Base-by-base conservation (phyloP, 2,329 filamentous ascomycete genomes). In the Xylaria sp. region DNA sequence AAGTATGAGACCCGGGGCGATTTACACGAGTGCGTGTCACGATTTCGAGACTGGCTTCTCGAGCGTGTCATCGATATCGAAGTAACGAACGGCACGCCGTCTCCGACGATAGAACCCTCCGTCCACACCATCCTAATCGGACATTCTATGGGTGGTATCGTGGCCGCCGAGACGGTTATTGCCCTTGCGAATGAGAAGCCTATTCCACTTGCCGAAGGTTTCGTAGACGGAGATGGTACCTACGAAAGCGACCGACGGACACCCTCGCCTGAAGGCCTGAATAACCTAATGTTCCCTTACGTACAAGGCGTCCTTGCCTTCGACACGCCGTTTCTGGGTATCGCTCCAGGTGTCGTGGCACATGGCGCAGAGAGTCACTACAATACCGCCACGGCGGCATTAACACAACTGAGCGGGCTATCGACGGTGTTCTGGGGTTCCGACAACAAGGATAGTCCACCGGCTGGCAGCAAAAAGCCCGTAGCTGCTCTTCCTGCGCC, bases 31-130 rank as follows among this genome's bases (percentile, higher is more conserved):
- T 92, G 90, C 77, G 92, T 95, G 67, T 83, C 84, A 68, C 85
- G 88, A 33, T 94, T 96, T 80, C 89, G 90, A 72, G 90, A 92
- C 81, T 96, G 93, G 93, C 88, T 98, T 17, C 89, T 94, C 73
- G 91, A 97, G 78, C 93, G 93, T 75, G 93, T 98, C 74, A 97
- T 98, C 75, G 96, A 98, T 79, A 85, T 97, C 75, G 95, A 99
- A 81, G 94, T 97, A 66, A 89, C 87, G 33, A 92, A 92, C 73
- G 86, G 86, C 65, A 77, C 77, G 2, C 74, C 76, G 33, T 75
- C 73, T 10, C 77, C 77, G 31, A 79, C 77, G 40, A 70, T 79
- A 67, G 76, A 79, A 28, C 77, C 77, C 33, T 76, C 74, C 42
- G 77, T 79, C 10, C 77, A 70, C 51, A 74, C 72, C 20, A 73